These are phyloP conservation scores for Kodamaea fukazawae DNA, from an alignment of 805 yeast species.

Conservation along the genomic window DNA sequence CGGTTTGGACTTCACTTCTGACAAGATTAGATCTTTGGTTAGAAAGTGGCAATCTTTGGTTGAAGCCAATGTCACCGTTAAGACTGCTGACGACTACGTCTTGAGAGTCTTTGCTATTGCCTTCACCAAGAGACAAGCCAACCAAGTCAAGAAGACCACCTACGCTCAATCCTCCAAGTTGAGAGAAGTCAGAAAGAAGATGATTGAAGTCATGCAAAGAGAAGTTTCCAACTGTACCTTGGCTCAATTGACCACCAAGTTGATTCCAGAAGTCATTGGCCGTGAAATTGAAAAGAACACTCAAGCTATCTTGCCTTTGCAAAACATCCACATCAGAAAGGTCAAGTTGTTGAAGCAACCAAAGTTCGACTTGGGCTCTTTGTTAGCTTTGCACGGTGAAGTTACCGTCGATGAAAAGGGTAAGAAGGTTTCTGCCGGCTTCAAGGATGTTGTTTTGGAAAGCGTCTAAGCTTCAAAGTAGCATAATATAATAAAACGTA, in stretches of 20 bases:
- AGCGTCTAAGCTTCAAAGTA: slow-evolving; percentile 56
- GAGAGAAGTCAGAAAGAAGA: slow-evolving; percentile 96
- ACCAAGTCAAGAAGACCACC: slow-evolving; percentile 96
- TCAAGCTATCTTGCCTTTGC: slow-evolving; percentile 93
- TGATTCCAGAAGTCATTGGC: slow-evolving; percentile 98
- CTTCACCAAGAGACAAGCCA: slow-evolving; percentile 96
- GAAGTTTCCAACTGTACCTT: slow-evolving; percentile 93
- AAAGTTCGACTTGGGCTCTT: slow-evolving; percentile 95
- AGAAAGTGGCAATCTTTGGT: slow-evolving; percentile 99
- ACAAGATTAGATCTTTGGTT: slow-evolving; percentile 94
- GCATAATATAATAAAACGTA: not conserved
- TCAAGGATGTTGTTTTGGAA: slow-evolving; percentile 98
- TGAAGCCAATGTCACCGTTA: slow-evolving; percentile 97
- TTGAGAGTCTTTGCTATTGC: slow-evolving; percentile 96
- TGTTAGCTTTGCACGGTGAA: slow-evolving; percentile 97
- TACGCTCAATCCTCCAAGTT: slow-evolving; percentile 97
- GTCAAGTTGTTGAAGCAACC: slow-evolving; percentile 98
- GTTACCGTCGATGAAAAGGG: slow-evolving; percentile 85
- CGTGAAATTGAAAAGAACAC: slow-evolving; percentile 98
- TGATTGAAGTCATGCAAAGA: slow-evolving; percentile 93
- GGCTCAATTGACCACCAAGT: slow-evolving; percentile 94
- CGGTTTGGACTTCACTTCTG: slow-evolving; percentile 97
- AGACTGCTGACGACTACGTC: slow-evolving; percentile 96
- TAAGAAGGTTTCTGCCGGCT: slow-evolving; percentile 90
- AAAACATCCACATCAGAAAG: slow-evolving; percentile 98